Evolutionary conservation across 176 grass and related monocot genomes (phyloP), one percentile per base, ranked within the genome.

Genomic region (Metroxylon sagu): DNA sequence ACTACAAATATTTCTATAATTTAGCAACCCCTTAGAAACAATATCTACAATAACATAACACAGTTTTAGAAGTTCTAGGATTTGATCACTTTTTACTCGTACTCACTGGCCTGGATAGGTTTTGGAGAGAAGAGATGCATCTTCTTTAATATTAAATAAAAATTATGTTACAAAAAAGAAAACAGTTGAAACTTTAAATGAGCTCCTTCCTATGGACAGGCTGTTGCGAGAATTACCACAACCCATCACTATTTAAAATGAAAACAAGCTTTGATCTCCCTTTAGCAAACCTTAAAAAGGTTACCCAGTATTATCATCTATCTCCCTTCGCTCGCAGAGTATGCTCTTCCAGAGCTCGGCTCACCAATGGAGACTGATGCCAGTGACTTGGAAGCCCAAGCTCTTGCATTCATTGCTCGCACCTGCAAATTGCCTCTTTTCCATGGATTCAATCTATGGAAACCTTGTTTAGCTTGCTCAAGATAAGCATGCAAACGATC

Each of bases 321-420:
- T 71, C 84, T 92, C 70, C 80, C 78, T 61, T 92, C 81, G 63
- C 53, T 75, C 8, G 69, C 78, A 3, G 80, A 85, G 54, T 87
- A 71, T 25, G 71, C 60, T 78, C 83, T 80, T 69, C 78, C 80
- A 7, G 83, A 78, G 30, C 85, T 89, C 26, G 80, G 52, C 78
- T 99, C 94, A 53, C 85, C 88, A 4, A 99, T 88, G 0, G 87
- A 88, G 7, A 97, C 93, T 5, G 93, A 97, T 43, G 83, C 94
- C 70, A 99, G 65, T 3, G 87, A 99, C 60, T 99, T 92, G 29
- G 87, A 88, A 54, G 87, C 87, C 84, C 87, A 91, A 64, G 69
- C 74, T 28, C 75, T 83, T 17, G 87, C 82, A 18, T 77, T 90
- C 76, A 75, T 88, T 12, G 93, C 88, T 18, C 88, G 88, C 64